Percentiles rank a stretch among this genome's conserved stretches.
Evolutionary conservation across 768 basidiomycete genomes (phyloP).

Genomic region (Tricholoma hemisulphureum): DNA sequence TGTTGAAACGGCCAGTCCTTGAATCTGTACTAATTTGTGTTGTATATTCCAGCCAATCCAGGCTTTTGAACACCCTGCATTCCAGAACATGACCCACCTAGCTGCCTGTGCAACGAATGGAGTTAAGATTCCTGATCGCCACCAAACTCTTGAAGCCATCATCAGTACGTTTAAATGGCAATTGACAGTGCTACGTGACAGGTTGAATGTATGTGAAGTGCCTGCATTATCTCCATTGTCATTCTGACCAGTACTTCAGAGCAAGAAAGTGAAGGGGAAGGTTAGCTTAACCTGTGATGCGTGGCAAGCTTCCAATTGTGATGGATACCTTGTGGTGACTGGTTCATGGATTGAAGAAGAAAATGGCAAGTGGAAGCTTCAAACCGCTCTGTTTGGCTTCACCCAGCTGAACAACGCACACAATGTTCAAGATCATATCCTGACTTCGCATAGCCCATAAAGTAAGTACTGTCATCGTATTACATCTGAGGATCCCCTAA

Average conservation of each 20-base stretch:
- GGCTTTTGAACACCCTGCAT: too few relatives aligned
- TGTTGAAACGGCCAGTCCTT: neutral
- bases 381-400: too few relatives aligned
- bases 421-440: conserved; percentile 41
- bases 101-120: too few relatives aligned
- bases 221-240: too few relatives aligned
- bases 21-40: neutral
- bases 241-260: neutral
- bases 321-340: conserved; percentile 41
- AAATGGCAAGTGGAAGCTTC: too few relatives aligned
- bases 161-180: conserved; percentile 15
- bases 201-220: conserved; percentile 9
- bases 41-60: neutral
- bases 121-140: too few relatives aligned
- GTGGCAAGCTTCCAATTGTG: conserved; percentile 38
- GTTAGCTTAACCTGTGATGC: conserved; percentile 36
- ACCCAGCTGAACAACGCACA: too few relatives aligned
- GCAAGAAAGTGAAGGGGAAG: neutral
- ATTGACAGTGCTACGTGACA: neutral
- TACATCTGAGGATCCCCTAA: conserved; percentile 34
- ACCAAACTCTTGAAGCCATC: conserved; percentile 26
- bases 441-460: conserved; percentile 22
- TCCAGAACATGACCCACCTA: too few relatives aligned
- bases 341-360: too few relatives aligned
- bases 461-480: conserved; percentile 27